Evolutionary conservation across 2,329 filamentous ascomycete genomes (phyloP).

Genomic region (Kalaharituber pfeilii): DNA sequence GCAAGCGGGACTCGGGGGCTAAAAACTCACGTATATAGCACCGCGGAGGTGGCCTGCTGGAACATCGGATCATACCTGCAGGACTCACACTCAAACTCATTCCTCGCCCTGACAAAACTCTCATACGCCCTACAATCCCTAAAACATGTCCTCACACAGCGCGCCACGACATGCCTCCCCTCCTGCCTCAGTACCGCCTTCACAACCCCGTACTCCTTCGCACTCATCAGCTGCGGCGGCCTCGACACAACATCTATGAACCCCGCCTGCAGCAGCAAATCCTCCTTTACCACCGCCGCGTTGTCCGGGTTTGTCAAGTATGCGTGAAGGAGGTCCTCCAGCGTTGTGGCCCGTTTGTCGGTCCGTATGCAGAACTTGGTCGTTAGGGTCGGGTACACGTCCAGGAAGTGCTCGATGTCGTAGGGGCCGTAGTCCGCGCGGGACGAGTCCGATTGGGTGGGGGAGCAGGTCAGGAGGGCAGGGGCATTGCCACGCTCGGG

Average conservation of each 20-base stretch:
- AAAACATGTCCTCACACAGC: not conserved
- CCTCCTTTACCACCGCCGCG: not conserved
- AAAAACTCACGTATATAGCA: not conserved
- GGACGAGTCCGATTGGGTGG: not conserved
- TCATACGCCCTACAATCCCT: not conserved
- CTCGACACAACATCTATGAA: not conserved
- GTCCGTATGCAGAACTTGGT: not conserved
- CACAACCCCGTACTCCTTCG: not conserved
- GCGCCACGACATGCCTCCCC: not conserved
- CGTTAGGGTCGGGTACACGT: not conserved
- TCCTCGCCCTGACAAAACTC: not conserved
- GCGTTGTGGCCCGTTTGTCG: not conserved
- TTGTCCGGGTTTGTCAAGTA: not conserved
- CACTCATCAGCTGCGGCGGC: not conserved
- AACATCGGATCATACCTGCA: not conserved
- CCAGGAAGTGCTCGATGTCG: not conserved
- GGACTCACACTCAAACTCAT: not conserved
- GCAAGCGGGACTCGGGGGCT: not conserved
- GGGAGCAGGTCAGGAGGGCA: not conserved
- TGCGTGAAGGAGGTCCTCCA: not conserved
- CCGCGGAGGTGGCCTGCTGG: not conserved
- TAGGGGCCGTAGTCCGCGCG: not conserved
- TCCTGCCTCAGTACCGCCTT: not conserved
- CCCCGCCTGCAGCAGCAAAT: not conserved
- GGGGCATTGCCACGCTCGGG: not conserved